phyloP scores from a whole-genome alignment of 148 eudicot genomes.

The Selenicereus undatus region DNA sequence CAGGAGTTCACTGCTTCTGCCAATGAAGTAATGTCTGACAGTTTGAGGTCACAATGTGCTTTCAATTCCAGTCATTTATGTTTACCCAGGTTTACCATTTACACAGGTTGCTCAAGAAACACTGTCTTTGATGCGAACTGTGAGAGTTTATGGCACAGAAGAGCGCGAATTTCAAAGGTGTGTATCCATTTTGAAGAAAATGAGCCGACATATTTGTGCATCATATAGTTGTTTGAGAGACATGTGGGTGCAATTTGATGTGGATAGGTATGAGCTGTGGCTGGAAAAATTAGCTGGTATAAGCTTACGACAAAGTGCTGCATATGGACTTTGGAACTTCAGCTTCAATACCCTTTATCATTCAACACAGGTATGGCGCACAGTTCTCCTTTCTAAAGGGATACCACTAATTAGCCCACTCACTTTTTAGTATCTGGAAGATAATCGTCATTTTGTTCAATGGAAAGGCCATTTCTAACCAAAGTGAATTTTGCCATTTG shows the following conservation, averaged over 20 bases:
- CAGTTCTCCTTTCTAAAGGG: not conserved
- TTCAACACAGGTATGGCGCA: conserved; percentile 70
- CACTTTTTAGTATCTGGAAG: not conserved
- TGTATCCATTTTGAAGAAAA: not conserved
- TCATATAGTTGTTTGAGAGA: conserved; percentile 3
- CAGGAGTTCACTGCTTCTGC: conserved; percentile 94
- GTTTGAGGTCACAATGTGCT: conserved; percentile 5
- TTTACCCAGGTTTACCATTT: conserved; percentile 6
- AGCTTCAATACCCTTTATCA: conserved; percentile 91
- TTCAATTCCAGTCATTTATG: conserved; percentile 12
- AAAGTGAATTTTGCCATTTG: not conserved
- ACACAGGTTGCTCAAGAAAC: conserved; percentile 97
- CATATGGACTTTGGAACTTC: conserved; percentile 93
- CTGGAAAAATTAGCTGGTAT: conserved; percentile 77
- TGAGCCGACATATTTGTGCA: not conserved
- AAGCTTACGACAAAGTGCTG: conserved; percentile 89
- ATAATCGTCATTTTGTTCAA: not conserved
- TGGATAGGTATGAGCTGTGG: conserved; percentile 70
- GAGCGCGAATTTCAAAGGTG: conserved; percentile 81
- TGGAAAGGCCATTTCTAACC: not conserved
- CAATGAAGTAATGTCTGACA: conserved; percentile 61
- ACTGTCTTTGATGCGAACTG: conserved; percentile 88
- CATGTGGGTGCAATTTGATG: conserved; percentile 9
- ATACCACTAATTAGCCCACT: not conserved
- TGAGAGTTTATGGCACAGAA: conserved; percentile 98